A percentile compares a stretch with the other conserved stretches of the same genome.
phyloP scores from a whole-genome alignment of 1,284 basidiomycete species.

The Chondrostereum purpureum region DNA sequence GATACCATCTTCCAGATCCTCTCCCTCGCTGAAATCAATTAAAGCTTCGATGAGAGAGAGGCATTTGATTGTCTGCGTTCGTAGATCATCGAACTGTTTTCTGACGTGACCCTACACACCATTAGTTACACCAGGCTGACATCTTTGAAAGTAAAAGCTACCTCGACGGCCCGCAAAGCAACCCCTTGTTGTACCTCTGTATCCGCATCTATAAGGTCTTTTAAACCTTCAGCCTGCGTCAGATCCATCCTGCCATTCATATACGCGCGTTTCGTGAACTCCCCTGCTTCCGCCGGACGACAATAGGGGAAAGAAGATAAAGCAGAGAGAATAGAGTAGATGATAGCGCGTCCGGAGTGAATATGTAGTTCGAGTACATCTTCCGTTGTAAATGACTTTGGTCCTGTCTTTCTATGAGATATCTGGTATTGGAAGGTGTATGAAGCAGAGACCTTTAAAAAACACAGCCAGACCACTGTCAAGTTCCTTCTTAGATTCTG shows the following conservation, averaged over 20 bases:
- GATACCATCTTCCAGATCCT: conserved; percentile 76
- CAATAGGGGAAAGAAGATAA: conserved; percentile 54
- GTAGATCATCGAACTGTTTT: conserved; percentile 54
- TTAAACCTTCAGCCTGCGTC: conserved; percentile 79
- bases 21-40: conserved; percentile 88
- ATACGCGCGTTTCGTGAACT: conserved; percentile 83
- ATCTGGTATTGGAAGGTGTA: not conserved
- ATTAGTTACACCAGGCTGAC: not conserved
- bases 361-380: conserved; percentile 82
- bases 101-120: conserved; percentile 57
- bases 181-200: conserved; percentile 75
- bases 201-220: conserved; percentile 80
- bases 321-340: conserved; percentile 60
- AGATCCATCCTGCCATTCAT: conserved; percentile 74
- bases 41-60: conserved; percentile 79
- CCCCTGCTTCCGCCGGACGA: conserved; percentile 76
- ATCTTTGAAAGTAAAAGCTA: conserved; percentile 25
- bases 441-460: conserved; percentile 42
- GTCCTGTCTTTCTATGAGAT: conserved; percentile 34
- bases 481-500: conserved; percentile 53
- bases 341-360: conserved; percentile 80
- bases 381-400: conserved; percentile 76
- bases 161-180: conserved; percentile 63
- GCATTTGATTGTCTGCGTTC: conserved; percentile 60
- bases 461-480: conserved; percentile 80